Conservation (phyloP, 2,329 filamentous ascomycete species). For the Capronia epimyces region DNA sequence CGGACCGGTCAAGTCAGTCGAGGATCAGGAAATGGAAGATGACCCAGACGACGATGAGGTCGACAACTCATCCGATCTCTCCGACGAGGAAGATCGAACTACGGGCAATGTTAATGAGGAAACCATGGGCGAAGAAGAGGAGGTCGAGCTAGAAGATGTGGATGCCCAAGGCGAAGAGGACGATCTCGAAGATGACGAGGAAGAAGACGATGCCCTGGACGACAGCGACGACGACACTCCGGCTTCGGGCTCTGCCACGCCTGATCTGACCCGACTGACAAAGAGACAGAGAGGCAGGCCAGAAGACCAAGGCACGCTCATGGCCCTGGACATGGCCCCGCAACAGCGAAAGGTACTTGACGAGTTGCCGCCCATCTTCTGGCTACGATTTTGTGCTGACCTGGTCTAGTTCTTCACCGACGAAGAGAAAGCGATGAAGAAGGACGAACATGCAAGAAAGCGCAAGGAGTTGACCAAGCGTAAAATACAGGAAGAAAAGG, state of each 20-base stretch:
- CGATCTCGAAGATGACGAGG: slow-evolving; percentile 35
- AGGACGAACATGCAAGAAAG: slow-evolving; percentile 67
- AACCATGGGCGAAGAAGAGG: slow-evolving; percentile 40
- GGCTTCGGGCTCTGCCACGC: slow-evolving; percentile 50
- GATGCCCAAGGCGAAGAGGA: slow-evolving; percentile 37
- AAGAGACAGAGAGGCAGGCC: slow-evolving; percentile 60
- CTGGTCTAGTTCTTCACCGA: slow-evolving; percentile 67
- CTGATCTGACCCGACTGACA: slow-evolving; percentile 62
- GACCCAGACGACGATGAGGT: slow-evolving; percentile 51
- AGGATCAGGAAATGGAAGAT: slow-evolving; percentile 45
- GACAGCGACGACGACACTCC: slow-evolving; percentile 42
- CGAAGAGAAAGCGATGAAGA: slow-evolving; percentile 66
- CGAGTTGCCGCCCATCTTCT: neutral
- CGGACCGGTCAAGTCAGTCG: slow-evolving; percentile 41
- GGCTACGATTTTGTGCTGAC: slow-evolving; percentile 42
- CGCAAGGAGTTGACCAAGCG: slow-evolving; percentile 71
- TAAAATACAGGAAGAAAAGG: slow-evolving; percentile 73
- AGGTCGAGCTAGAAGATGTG: slow-evolving; percentile 37
- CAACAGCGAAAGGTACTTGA: slow-evolving; percentile 25
- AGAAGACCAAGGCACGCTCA: slow-evolving; percentile 49
- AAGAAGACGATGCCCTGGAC: slow-evolving; percentile 38
- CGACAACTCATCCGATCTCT: slow-evolving; percentile 42
- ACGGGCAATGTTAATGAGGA: slow-evolving; percentile 34
- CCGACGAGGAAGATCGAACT: slow-evolving; percentile 44
- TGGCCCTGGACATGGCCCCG: slow-evolving; percentile 51